Percentiles rank a stretch among this genome's conserved stretches.
Evolutionary conservation across 2,329 filamentous ascomycete species (phyloP).

Genomic region (Colletotrichum sp.): DNA sequence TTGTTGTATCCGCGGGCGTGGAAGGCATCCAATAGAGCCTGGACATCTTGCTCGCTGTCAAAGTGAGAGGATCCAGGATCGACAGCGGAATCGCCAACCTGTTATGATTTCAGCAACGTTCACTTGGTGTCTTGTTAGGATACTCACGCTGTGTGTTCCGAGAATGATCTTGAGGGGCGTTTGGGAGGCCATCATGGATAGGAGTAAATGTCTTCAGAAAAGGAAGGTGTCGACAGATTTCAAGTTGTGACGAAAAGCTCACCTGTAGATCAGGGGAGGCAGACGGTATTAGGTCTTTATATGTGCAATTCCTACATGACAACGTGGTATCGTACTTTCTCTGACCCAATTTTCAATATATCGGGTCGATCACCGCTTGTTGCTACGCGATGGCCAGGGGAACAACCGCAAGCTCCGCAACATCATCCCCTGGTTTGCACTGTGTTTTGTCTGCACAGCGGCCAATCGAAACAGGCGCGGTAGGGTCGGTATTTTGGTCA

Average conservation of each 20-base stretch:
- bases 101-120: background rate
- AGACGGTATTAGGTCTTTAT: background rate
- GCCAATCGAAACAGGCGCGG: background rate
- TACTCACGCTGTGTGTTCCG: background rate
- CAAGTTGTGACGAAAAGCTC: background rate
- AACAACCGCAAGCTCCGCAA: background rate
- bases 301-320: background rate
- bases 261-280: background rate
- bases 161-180: background rate
- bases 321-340: background rate
- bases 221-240: too few relatives aligned
- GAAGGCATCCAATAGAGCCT: background rate
- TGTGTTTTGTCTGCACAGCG: background rate
- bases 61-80: background rate
- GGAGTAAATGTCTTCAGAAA: too few relatives aligned
- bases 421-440: background rate
- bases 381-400: background rate
- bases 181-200: background rate
- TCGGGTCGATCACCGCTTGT: background rate
- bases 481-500: background rate
- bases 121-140: background rate
- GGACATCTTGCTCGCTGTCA: background rate
- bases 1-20: background rate
- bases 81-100: background rate
- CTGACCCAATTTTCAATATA: background rate